A percentile compares a stretch with the other conserved stretches of the same genome.
Conservation (phyloP, 2,329 filamentous ascomycete genomes). For the Cyphellophora attinorum region DNA sequence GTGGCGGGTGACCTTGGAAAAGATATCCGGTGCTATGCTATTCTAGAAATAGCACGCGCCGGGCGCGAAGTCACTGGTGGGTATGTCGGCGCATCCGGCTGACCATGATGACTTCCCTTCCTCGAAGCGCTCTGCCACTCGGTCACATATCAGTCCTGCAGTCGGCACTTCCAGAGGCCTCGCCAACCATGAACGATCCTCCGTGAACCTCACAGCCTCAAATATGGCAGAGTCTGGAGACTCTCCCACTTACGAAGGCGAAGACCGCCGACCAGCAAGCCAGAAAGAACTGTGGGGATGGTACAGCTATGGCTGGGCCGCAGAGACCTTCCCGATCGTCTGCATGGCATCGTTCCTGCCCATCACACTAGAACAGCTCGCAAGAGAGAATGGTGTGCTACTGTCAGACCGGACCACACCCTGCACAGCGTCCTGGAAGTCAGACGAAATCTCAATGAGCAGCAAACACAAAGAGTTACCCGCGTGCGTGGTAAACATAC, state of each 20-base stretch:
- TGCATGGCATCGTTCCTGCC: slow-evolving; percentile 84
- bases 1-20: too few relatives aligned
- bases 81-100: too few relatives aligned
- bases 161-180: too few relatives aligned
- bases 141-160: too few relatives aligned
- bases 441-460: slow-evolving; percentile 9
- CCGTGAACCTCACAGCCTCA: too few relatives aligned
- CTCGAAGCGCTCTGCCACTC: too few relatives aligned
- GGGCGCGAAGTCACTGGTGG: too few relatives aligned
- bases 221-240: too few relatives aligned
- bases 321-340: slow-evolving; percentile 93
- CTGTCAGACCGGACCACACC: slow-evolving; percentile 65
- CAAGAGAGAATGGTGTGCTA: slow-evolving; percentile 82
- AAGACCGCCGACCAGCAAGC: slow-evolving; percentile 84
- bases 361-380: slow-evolving; percentile 86
- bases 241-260: slow-evolving; percentile 70
- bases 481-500: slow-evolving; percentile 65
- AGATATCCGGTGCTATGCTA: too few relatives aligned
- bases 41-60: too few relatives aligned
- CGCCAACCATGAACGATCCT: too few relatives aligned
- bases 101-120: too few relatives aligned
- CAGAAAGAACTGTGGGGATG: slow-evolving; percentile 80
- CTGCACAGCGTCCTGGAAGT: slow-evolving; percentile 52
- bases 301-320: slow-evolving; percentile 94
- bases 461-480: slow-evolving; percentile 15